Base-by-base conservation (phyloP, 805 yeast genomes). In the Wickerhamiella slavikovae region DNA sequence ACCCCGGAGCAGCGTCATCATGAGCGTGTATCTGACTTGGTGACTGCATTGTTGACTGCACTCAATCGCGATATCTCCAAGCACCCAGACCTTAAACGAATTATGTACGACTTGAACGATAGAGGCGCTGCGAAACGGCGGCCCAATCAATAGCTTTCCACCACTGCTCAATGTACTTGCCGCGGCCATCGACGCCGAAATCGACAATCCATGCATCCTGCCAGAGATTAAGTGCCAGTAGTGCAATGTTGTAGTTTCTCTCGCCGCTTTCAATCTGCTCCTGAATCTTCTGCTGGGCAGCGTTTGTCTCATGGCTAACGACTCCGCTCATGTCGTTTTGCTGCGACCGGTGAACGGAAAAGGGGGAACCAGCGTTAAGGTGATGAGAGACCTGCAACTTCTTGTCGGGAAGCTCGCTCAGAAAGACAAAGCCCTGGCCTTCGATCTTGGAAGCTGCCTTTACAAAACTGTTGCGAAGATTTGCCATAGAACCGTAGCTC, bases 371-470 rank as follows among this genome's bases (percentile, higher is more conserved):
- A 4, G 83, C 71, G 45, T 79, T 80, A 53, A 80, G 80, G n/a
- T 93, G 74, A 52, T 80, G 76, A 33, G 78, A 53, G 6, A 89
- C 57, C 29, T 68, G 71, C 42, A 89, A 59, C 19, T 61, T 32
- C 39, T 56, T 53, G 30, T 38, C 38, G 7, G 48, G 48, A 49
- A 59, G 51, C 34, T 85, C 91, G 15, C 82, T 72, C 13, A 89
- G 57, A 89, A 95, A 89, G 8, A 83, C 76, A 52, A 64, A 71
- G 3, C 98, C 98, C 50, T 79, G 85, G 29, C 96, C 95, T 36
- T 73, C 68, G 36, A 80, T 66, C 3, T 74, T 64, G 29, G 59
- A 53, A 8, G 85, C 79, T 1, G 89, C 69, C 34, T 67, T 64
- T 34, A 77, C 45, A 25, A 89, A 51, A 27, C 78, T 60, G 1